Conservation (phyloP, 2,329 filamentous ascomycete genomes). For the Ceratocystis colombiana region DNA sequence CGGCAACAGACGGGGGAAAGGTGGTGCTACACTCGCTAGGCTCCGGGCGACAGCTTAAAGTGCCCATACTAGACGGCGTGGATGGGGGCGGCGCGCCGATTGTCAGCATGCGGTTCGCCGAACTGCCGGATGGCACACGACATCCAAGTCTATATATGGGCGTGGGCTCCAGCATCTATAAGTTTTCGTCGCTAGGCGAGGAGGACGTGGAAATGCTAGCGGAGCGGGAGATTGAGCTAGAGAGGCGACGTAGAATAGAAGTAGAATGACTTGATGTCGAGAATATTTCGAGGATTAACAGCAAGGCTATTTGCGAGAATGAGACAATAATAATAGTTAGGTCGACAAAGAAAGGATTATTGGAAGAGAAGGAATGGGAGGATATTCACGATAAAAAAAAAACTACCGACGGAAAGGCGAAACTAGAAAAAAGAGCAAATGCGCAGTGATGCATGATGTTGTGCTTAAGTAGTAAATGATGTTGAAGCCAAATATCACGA, state of each 20-base stretch:
- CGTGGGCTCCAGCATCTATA: slow-evolving; percentile 19
- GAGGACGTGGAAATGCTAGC: slow-evolving; percentile 18
- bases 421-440: background rate
- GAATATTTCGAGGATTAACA: background rate
- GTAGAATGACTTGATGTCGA: background rate
- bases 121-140: slow-evolving; percentile 19
- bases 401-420: background rate
- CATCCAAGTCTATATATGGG: slow-evolving; percentile 20
- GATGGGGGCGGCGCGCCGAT: slow-evolving; percentile 19
- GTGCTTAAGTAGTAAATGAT: background rate
- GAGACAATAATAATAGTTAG: background rate
- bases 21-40: slow-evolving; percentile 42
- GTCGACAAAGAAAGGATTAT: too few relatives aligned
- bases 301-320: background rate
- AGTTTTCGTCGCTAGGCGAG: slow-evolving; percentile 18
- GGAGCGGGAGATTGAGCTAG: slow-evolving; percentile 8
- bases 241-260: background rate
- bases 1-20: slow-evolving; percentile 43
- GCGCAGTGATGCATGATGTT: background rate
- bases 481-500: background rate
- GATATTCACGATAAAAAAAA: background rate
- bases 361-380: background rate
- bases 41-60: slow-evolving; percentile 36
- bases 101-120: slow-evolving; percentile 18
- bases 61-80: slow-evolving; percentile 21